phyloP scores from a whole-genome alignment of 805 yeast genomes.

The Kodamaea laetipori region DNA sequence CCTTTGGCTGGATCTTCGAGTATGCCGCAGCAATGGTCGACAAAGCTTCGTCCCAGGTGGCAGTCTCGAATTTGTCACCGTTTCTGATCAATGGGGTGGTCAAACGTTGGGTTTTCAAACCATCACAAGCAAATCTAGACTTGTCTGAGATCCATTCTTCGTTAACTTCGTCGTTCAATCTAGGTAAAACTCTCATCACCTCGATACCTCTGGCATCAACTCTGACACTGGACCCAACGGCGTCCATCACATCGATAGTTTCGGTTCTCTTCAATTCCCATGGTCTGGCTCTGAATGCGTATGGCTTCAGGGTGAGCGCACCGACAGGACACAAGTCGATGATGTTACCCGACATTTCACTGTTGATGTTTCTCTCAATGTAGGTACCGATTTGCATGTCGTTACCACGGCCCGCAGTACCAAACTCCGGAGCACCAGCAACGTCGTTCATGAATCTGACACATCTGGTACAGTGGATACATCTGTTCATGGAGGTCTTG shows the following conservation, averaged over 20 bases:
- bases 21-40: constrained; percentile 66
- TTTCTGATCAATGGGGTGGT: constrained; percentile 76
- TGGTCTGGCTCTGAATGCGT: constrained; percentile 90
- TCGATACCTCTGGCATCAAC: constrained; percentile 86
- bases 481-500: constrained; percentile 89
- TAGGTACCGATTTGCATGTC: constrained; percentile 92
- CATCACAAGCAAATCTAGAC: constrained; percentile 83
- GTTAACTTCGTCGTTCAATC: constrained; percentile 81
- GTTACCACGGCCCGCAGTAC: constrained; percentile 87
- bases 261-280: constrained; percentile 93
- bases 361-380: constrained; percentile 78
- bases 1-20: constrained; percentile 55
- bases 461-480: constrained; percentile 91
- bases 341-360: constrained; percentile 84
- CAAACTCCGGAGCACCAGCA: constrained; percentile 91
- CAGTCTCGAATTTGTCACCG: constrained; percentile 68
- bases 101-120: constrained; percentile 80
- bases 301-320: constrained; percentile 86
- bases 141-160: constrained; percentile 93
- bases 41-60: constrained; percentile 88
- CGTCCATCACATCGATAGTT: constrained; percentile 82
- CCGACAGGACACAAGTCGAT: constrained; percentile 91
- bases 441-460: constrained; percentile 87
- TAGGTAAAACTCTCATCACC: constrained; percentile 84
- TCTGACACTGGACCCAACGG: constrained; percentile 77